Percentiles rank a stretch among this genome's conserved stretches.
Conservation (phyloP, 1,284 basidiomycete species). For the Sphagnurus paluster region DNA sequence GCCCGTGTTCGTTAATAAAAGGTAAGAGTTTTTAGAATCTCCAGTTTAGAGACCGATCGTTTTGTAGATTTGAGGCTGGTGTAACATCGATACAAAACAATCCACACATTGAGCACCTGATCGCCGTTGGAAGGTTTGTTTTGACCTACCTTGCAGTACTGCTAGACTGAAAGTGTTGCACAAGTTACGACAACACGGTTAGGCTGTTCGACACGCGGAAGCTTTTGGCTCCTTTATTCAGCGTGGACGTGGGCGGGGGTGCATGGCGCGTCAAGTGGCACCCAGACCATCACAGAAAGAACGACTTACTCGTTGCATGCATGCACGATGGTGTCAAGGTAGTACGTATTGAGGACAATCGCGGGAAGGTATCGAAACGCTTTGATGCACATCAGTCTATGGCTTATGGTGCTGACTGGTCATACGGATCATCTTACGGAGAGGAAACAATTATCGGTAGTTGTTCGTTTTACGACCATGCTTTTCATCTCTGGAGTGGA, state of each 20-base stretch:
- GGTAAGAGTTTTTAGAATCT: constrained; percentile 38
- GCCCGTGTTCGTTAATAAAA: constrained; percentile 74
- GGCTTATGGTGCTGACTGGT: constrained; percentile 97
- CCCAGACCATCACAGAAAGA: constrained; percentile 56
- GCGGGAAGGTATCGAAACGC: constrained; percentile 48
- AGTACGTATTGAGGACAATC: constrained; percentile 37
- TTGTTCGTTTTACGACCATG: constrained; percentile 97
- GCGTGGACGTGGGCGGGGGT: constrained; percentile 83
- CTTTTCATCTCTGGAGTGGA: constrained; percentile 79
- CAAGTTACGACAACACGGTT: constrained; percentile 85
- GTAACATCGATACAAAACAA: constrained; percentile 90
- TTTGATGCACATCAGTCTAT: constrained; percentile 84
- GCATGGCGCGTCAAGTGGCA: constrained; percentile 98
- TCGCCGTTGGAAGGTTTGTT: constrained; percentile 87
- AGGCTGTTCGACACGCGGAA: constrained; percentile 85
- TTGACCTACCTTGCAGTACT: not conserved
- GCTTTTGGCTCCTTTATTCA: constrained; percentile 55
- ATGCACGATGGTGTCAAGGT: constrained; percentile 99
- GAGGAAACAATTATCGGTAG: constrained; percentile 70
- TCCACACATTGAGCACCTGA: constrained; percentile 75
- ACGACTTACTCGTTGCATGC: constrained; percentile 85
- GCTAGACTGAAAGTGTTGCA: constrained; percentile 6
- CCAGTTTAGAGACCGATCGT: constrained; percentile 4
- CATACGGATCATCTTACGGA: constrained; percentile 37
- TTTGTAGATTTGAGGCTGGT: constrained; percentile 85